Conservation (phyloP, 2,329 filamentous ascomycete genomes). For the Knufia fluminis region DNA sequence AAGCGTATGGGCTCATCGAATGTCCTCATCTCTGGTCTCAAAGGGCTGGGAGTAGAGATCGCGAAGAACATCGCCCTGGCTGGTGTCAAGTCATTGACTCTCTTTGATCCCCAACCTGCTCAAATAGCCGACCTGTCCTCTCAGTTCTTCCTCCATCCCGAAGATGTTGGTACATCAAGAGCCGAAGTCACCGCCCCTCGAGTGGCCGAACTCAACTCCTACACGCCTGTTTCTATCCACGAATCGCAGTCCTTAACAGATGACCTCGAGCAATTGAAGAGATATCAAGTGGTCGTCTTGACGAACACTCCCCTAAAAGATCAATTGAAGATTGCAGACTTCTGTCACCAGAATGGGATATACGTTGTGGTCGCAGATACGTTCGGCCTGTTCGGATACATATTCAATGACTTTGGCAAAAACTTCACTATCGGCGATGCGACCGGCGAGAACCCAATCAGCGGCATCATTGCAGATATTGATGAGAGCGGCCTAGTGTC, state of each 20-base stretch:
- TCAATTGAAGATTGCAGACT: slow-evolving; percentile 79
- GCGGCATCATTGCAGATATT: slow-evolving; percentile 82
- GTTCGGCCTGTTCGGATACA: slow-evolving; percentile 85
- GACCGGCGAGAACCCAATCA: slow-evolving; percentile 79
- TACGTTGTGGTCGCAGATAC: slow-evolving; percentile 82
- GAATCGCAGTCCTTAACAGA: slow-evolving; percentile 54
- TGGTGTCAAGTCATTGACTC: slow-evolving; percentile 91
- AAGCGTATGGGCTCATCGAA: slow-evolving; percentile 98
- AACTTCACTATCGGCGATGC: slow-evolving; percentile 85
- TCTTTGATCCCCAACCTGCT: slow-evolving; percentile 80
- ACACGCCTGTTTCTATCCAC: slow-evolving; percentile 81
- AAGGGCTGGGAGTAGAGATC: slow-evolving; percentile 92
- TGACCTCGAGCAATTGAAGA: slow-evolving; percentile 72
- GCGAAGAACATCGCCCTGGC: slow-evolving; percentile 98
- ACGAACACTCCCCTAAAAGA: slow-evolving; percentile 73
- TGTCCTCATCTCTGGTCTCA: slow-evolving; percentile 81
- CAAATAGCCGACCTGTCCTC: slow-evolving; percentile 84
- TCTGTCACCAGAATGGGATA: slow-evolving; percentile 88
- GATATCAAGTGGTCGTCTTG: slow-evolving; percentile 86
- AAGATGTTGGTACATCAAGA: slow-evolving; percentile 86
- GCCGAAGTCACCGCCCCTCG: slow-evolving; percentile 78
- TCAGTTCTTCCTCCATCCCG: slow-evolving; percentile 86
- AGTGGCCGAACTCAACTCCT: slow-evolving; percentile 90
- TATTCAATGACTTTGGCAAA: slow-evolving; percentile 96
- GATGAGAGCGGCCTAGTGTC: slow-evolving; percentile 86